Percentiles rank a stretch among this genome's conserved stretches.
Conservation (phyloP, 306 rosid species). For the Trifolium repens region DNA sequence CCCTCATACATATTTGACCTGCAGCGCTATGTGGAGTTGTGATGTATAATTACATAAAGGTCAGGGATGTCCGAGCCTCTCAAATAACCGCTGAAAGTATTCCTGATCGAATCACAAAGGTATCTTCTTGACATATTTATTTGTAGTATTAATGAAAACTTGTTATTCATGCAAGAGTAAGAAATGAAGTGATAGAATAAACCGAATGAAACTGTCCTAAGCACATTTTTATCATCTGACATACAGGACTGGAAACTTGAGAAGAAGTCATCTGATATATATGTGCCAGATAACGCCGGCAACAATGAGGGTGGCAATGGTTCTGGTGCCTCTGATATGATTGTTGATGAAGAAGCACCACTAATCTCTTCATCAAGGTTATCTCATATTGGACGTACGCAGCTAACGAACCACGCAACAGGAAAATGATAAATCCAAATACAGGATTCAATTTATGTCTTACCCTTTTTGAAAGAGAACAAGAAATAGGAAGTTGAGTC, state of each 20-base stretch:
- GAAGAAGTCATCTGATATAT: slow-evolving; percentile 80
- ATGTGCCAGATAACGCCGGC: slow-evolving; percentile 45
- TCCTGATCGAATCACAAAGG: slow-evolving; percentile 76
- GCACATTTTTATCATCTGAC: background rate
- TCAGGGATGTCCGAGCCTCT: slow-evolving; percentile 86
- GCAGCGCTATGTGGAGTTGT: slow-evolving; percentile 92
- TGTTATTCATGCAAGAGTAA: slow-evolving; percentile 11
- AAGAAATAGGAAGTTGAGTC: slow-evolving; percentile 33
- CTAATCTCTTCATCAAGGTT: slow-evolving; percentile 77
- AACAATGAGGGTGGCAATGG: slow-evolving; percentile 42
- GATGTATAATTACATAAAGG: slow-evolving; percentile 92
- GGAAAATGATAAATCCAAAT: slow-evolving; percentile 44
- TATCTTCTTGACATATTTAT: slow-evolving; percentile 37
- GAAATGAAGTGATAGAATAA: slow-evolving; percentile 12
- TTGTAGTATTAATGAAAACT: background rate
- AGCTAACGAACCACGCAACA: slow-evolving; percentile 54
- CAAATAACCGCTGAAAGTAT: slow-evolving; percentile 64
- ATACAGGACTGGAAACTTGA: slow-evolving; percentile 92
- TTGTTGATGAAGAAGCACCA: slow-evolving; percentile 73
- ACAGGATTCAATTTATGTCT: slow-evolving; percentile 14
- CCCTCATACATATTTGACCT: slow-evolving; percentile 13
- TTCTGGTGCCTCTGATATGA: slow-evolving; percentile 45
- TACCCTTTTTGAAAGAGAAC: slow-evolving; percentile 19
- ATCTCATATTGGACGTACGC: slow-evolving; percentile 76
- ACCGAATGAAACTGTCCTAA: background rate